Conservation (phyloP, 768 basidiomycete species). For the Hygrocybe punicea region DNA sequence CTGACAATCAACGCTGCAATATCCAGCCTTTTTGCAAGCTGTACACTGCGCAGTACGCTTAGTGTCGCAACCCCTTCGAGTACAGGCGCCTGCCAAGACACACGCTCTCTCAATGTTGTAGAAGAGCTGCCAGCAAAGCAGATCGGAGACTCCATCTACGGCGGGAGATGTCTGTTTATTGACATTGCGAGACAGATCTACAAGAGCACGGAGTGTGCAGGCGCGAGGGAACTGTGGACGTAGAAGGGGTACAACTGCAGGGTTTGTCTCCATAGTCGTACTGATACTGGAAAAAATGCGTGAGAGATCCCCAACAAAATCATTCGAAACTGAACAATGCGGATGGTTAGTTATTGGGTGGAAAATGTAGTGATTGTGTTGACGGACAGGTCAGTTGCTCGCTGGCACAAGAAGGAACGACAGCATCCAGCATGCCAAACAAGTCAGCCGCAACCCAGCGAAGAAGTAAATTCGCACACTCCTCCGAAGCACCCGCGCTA, state of each 20-base stretch:
- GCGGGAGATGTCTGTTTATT: not conserved
- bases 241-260: not conserved
- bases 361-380: not conserved
- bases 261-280: too few relatives aligned
- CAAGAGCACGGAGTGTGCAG: not conserved
- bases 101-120: not conserved
- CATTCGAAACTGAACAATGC: not conserved
- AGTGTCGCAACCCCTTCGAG: slow-evolving; percentile 1
- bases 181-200: not conserved
- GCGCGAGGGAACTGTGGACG: slow-evolving; percentile 2
- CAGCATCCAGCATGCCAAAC: not conserved
- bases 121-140: too few relatives aligned
- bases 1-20: not conserved
- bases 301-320: too few relatives aligned
- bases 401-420: not conserved
- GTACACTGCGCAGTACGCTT: not conserved
- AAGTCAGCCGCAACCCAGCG: slow-evolving; percentile 1
- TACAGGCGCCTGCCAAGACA: not conserved
- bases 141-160: too few relatives aligned
- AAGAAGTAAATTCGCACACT: not conserved
- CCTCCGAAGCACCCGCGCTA: not conserved
- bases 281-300: too few relatives aligned
- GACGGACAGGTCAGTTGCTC: not conserved
- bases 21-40: not conserved
- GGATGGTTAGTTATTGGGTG: not conserved